Conservation (phyloP, 2,329 filamentous ascomycete species). For the Hypoxylon sp. region DNA sequence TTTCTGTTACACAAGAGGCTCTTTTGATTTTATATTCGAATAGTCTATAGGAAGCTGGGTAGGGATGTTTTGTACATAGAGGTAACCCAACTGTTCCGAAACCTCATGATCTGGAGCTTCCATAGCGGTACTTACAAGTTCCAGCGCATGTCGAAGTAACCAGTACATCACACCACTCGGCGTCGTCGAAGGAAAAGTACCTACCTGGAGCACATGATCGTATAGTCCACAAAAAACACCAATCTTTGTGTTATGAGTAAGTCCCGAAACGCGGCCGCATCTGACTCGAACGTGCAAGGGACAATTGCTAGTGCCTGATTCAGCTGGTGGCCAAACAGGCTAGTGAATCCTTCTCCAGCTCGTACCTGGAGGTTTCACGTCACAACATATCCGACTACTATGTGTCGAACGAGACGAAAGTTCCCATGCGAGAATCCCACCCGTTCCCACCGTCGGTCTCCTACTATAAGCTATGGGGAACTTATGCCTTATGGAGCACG, state of each 20-base stretch:
- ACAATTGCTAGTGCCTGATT: constrained; percentile 17
- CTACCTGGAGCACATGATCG: constrained; percentile 2
- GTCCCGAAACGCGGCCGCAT: constrained; percentile 19
- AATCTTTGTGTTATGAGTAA: not conserved
- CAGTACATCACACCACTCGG: constrained; percentile 7
- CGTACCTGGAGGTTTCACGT: constrained; percentile 31
- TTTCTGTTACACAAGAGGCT: constrained; percentile 28
- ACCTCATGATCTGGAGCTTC: not conserved
- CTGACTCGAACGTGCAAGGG: constrained; percentile 18
- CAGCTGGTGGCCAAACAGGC: constrained; percentile 12
- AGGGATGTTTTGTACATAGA: not conserved
- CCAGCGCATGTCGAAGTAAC: not conserved
- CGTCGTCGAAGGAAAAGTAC: not conserved
- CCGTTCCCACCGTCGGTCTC: constrained; percentile 20
- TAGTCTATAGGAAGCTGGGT: not conserved
- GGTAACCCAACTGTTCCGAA: not conserved
- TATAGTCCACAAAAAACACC: constrained; percentile 16
- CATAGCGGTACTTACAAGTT: constrained; percentile 14
- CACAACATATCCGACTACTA: not conserved
- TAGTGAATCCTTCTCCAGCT: constrained; percentile 33
- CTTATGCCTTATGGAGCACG: constrained; percentile 3
- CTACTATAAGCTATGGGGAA: constrained; percentile 10
- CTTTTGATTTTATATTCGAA: not conserved
- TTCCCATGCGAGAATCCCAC: constrained; percentile 7
- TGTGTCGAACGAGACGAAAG: constrained; percentile 14